Evolutionary conservation across 352 stramenopile genomes (phyloP).

Genomic region (Globisporangium radiosum): DNA sequence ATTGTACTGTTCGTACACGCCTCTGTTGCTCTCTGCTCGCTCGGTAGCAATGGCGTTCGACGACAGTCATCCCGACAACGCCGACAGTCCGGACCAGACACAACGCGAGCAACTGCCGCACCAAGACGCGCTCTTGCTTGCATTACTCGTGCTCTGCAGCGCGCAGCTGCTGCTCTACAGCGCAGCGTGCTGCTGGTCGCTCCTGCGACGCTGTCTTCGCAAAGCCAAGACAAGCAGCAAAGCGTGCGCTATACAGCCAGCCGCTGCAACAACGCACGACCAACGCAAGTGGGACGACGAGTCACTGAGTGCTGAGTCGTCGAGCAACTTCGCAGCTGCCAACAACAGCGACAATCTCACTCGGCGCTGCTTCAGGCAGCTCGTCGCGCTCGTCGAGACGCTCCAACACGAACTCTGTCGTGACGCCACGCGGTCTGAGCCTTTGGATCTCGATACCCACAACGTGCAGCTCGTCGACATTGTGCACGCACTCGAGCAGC

Average conservation of each 20-base stretch:
- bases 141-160: conserved; percentile 27
- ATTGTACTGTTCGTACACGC: neutral
- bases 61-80: conserved; percentile 1
- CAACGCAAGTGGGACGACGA: neutral
- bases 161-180: conserved; percentile 21
- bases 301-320: conserved; percentile 10
- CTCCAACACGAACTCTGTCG: conserved; percentile 42
- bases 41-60: conserved; percentile 14
- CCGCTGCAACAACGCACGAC: neutral
- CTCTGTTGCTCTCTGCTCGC: neutral
- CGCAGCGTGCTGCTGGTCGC: conserved; percentile 20
- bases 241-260: no score
- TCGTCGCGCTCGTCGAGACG: conserved; percentile 36
- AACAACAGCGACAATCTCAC: conserved; percentile 11
- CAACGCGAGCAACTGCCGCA: conserved; percentile 29
- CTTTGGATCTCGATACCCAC: conserved; percentile 4
- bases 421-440: conserved; percentile 15
- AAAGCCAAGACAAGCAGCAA: neutral
- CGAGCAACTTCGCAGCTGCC: conserved; percentile 3
- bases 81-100: neutral
- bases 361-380: conserved; percentile 36
- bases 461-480: conserved; percentile 11
- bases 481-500: conserved; percentile 23
- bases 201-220: conserved; percentile 9
- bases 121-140: conserved; percentile 39